These are phyloP conservation scores for Fusarium algeriense DNA, from an alignment of 2,329 filamentous ascomycete species.

Conservation along the genomic window DNA sequence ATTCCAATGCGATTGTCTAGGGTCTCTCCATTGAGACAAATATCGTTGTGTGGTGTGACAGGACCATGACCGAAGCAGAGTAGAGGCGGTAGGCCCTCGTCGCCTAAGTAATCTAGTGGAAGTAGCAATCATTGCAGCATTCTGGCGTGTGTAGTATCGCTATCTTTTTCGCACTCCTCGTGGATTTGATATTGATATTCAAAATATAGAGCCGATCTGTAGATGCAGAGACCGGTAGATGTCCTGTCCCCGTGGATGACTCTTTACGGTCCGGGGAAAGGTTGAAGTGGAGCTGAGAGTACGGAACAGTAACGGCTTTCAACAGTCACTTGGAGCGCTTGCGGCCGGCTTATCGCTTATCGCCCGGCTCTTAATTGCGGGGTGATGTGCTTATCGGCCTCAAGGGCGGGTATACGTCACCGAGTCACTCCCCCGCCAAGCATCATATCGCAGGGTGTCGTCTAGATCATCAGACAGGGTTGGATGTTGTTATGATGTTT, in stretches of 20 bases:
- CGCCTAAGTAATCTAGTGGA: constrained; percentile 41
- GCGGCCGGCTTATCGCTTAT: constrained; percentile 40
- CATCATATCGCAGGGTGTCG: not conserved
- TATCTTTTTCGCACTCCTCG: not conserved
- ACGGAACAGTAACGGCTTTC: not conserved
- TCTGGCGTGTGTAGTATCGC: not conserved
- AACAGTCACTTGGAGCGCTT: constrained; percentile 25
- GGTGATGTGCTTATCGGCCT: constrained; percentile 24
- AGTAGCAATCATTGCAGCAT: constrained; percentile 44
- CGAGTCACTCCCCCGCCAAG: constrained; percentile 26
- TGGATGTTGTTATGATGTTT: not conserved
- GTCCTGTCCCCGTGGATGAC: constrained; percentile 24
- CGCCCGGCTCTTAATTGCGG: constrained; percentile 23
- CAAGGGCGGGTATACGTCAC: constrained; percentile 33
- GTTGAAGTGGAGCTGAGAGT: constrained; percentile 8
- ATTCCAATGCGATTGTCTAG: constrained; percentile 10
- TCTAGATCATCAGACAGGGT: not conserved
- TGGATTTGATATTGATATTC: not conserved
- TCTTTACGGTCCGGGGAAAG: constrained; percentile 28
- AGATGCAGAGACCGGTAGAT: not conserved
- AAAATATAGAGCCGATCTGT: not conserved
- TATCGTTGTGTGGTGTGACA: constrained; percentile 10
- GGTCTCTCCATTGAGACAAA: constrained; percentile 15
- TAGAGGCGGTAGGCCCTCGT: constrained; percentile 31
- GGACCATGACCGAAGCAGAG: constrained; percentile 15